Evolutionary conservation across 2,329 filamentous ascomycete genomes (phyloP).

Genomic region (Fusarium anguioides): DNA sequence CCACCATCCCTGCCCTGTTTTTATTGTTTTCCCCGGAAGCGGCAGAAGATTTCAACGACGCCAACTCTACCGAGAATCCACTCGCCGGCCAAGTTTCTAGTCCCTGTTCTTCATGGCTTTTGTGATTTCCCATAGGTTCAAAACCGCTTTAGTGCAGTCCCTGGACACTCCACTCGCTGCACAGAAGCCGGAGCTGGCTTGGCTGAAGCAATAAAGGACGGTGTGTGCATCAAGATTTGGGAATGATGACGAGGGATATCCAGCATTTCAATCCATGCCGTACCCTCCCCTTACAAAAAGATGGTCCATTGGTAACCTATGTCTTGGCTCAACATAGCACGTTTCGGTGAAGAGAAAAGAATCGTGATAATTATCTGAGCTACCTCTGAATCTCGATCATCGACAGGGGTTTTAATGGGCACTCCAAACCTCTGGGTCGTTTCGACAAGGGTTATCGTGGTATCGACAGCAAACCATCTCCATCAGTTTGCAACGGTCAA

Average conservation of each 20-base stretch:
- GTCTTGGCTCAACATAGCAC: conserved; percentile 3
- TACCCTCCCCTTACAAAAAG: background rate
- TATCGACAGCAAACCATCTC: conserved; percentile 7
- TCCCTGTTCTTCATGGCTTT: conserved; percentile 17
- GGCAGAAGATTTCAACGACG: conserved; percentile 34
- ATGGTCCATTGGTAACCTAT: conserved; percentile 2
- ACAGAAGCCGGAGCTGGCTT: conserved; percentile 22
- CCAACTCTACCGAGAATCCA: conserved; percentile 28
- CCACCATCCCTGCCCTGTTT: conserved; percentile 27
- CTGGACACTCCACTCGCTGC: conserved; percentile 1
- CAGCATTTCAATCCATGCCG: background rate
- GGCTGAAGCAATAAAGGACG: conserved; percentile 17
- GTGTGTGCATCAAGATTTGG: conserved; percentile 4
- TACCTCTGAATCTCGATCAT: conserved; percentile 16
- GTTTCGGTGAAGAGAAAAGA: background rate
- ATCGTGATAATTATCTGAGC: conserved; percentile 1
- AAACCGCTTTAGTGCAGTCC: conserved; percentile 6
- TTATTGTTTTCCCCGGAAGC: conserved; percentile 32
- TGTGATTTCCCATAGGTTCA: conserved; percentile 20
- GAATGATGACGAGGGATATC: conserved; percentile 21
- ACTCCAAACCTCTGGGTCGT: conserved; percentile 15
- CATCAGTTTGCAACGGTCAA: conserved; percentile 15
- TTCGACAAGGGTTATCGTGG: conserved; percentile 5
- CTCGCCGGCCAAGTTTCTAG: conserved; percentile 24
- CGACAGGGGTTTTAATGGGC: conserved; percentile 21